These are phyloP conservation scores for Exophiala aquamarina DNA, from an alignment of 2,329 filamentous ascomycete genomes.

Conservation along the genomic window DNA sequence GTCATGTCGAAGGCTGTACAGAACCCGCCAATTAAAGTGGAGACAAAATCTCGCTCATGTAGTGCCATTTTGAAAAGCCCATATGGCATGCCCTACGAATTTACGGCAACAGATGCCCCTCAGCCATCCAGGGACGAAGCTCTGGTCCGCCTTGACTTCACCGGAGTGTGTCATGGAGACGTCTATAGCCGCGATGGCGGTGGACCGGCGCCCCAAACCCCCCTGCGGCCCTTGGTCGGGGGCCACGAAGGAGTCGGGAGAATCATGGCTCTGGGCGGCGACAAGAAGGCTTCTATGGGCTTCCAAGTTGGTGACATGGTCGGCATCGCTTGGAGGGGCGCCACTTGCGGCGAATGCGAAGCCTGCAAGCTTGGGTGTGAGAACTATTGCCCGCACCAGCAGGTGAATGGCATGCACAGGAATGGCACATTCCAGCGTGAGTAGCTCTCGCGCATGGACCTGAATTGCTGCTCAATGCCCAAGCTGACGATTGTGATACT, in stretches of 20 bases:
- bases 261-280: conserved; percentile 39
- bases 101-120: not conserved
- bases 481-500: no score
- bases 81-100: conserved; percentile 6
- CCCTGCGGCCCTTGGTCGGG: conserved; percentile 7
- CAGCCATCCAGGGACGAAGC: not conserved
- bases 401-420: conserved; percentile 16
- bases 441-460: conserved; percentile 38
- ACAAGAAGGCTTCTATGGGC: conserved; percentile 29
- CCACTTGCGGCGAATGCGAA: conserved; percentile 38
- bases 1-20: no score
- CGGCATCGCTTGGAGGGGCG: conserved; percentile 43
- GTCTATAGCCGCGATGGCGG: conserved; percentile 11
- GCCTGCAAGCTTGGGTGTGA: conserved; percentile 31
- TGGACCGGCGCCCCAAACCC: conserved; percentile 7
- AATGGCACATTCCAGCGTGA: conserved; percentile 45
- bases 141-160: conserved; percentile 3
- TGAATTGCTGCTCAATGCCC: conserved; percentile 22
- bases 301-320: conserved; percentile 31
- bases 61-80: conserved; percentile 6
- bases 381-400: conserved; percentile 8
- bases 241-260: conserved; percentile 50
- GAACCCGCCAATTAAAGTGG: no score
- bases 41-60: no score
- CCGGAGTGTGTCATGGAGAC: conserved; percentile 14